Percentiles rank a stretch among this genome's conserved stretches.
Conservation (phyloP, 2,329 filamentous ascomycete species). For the Trichoderma sp. region DNA sequence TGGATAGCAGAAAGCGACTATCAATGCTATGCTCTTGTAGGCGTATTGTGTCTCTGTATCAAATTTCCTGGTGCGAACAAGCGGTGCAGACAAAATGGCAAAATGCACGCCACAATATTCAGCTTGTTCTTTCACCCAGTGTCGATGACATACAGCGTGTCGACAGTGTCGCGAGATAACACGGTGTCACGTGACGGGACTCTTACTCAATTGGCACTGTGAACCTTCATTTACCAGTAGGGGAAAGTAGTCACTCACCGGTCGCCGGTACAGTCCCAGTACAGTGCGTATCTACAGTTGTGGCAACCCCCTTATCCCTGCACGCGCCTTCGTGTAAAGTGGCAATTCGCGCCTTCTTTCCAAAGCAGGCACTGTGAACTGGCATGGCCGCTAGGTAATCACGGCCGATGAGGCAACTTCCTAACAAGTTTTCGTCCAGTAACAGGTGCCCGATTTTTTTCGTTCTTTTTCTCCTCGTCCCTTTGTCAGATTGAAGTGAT, state of each 20-base stretch:
- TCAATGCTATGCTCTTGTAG: not conserved
- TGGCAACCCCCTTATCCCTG: conserved; percentile 8
- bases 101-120: not conserved
- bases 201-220: conserved; percentile 29
- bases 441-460: conserved; percentile 10
- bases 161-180: conserved; percentile 33
- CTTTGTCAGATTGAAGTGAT: not conserved
- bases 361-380: conserved; percentile 37
- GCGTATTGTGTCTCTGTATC: not conserved
- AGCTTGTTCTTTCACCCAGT: conserved; percentile 27
- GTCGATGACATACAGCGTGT: conserved; percentile 27
- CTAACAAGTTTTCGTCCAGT: conserved; percentile 33
- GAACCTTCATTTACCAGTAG: not conserved
- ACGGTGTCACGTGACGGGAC: conserved; percentile 40
- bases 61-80: not conserved
- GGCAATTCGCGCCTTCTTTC: conserved; percentile 32
- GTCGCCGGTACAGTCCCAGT: conserved; percentile 19
- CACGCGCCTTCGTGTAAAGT: conserved; percentile 41
- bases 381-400: conserved; percentile 27
- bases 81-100: not conserved
- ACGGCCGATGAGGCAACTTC: conserved; percentile 31
- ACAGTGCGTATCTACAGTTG: conserved; percentile 25
- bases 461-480: conserved; percentile 2
- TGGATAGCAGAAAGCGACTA: not conserved
- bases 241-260: not conserved